phyloP scores from a whole-genome alignment of 2,329 filamentous ascomycete genomes.

The Coniochaeta sp. region DNA sequence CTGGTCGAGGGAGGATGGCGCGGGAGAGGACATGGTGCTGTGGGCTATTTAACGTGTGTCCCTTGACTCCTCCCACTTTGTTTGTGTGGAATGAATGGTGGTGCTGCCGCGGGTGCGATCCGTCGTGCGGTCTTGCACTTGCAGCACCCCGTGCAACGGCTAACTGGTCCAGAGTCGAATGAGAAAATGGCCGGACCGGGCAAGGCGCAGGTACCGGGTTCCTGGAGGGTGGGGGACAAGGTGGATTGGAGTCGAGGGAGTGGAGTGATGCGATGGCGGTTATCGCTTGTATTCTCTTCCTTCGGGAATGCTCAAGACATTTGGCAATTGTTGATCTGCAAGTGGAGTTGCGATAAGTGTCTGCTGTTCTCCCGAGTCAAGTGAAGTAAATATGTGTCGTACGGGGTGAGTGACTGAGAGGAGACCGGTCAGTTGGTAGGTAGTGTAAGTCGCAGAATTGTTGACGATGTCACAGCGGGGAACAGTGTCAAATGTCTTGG shows the following conservation, averaged over 20 bases:
- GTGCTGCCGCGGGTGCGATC: background rate
- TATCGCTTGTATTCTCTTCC: background rate
- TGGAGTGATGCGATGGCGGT: background rate
- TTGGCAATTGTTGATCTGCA: too few relatives aligned
- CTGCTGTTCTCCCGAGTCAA: too few relatives aligned
- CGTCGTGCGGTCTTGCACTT: background rate
- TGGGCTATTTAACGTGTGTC: background rate
- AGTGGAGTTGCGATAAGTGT: background rate
- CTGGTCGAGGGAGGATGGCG: background rate
- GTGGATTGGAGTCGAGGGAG: too few relatives aligned
- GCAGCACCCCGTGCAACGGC: too few relatives aligned
- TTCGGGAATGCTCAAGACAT: background rate
- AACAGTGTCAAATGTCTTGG: too few relatives aligned
- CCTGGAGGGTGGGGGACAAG: background rate
- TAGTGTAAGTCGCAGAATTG: background rate
- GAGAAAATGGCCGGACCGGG: background rate
- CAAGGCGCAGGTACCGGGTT: constrained; percentile 1
- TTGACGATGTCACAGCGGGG: background rate
- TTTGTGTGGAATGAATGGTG: background rate
- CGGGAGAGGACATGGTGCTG: background rate
- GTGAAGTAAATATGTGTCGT: background rate
- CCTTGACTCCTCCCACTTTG: background rate
- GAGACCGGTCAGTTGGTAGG: background rate
- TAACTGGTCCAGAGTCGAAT: too few relatives aligned
- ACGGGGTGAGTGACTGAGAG: background rate